Conservation (phyloP, 495 filamentous ascomycete species). For the Aspergillus nanangensis region DNA sequence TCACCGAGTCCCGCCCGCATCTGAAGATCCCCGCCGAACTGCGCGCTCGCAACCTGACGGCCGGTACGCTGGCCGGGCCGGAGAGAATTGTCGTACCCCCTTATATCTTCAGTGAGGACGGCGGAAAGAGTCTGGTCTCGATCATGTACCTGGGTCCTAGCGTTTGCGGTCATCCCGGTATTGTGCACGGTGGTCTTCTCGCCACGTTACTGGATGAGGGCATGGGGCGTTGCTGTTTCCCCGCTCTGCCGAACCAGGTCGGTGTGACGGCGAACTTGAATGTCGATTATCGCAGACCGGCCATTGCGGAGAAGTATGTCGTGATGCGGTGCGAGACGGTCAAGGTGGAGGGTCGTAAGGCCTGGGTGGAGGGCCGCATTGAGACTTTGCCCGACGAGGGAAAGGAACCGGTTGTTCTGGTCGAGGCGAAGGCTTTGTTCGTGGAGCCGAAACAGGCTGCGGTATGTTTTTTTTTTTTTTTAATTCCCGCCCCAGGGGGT, state of each 20-base stretch:
- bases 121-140: conserved; percentile 67
- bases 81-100: conserved; percentile 81
- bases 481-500: too few relatives aligned
- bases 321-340: conserved; percentile 77
- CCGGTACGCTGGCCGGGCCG: conserved; percentile 70
- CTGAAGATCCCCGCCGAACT: conserved; percentile 69
- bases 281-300: conserved; percentile 81
- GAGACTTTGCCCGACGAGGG: conserved; percentile 70
- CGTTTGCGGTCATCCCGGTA: conserved; percentile 86
- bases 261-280: conserved; percentile 89
- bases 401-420: conserved; percentile 60
- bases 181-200: conserved; percentile 86
- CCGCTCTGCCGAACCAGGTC: conserved; percentile 81
- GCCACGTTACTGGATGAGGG: conserved; percentile 93
- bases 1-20: conserved; percentile 78
- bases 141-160: conserved; percentile 76
- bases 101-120: conserved; percentile 64
- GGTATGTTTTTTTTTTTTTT: conserved; percentile 55
- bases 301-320: conserved; percentile 68
- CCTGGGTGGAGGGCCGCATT: conserved; percentile 90
- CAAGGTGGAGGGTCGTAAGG: conserved; percentile 91
- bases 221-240: conserved; percentile 85
- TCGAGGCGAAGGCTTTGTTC: conserved; percentile 80
- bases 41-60: conserved; percentile 73
- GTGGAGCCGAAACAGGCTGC: conserved; percentile 82